Evolutionary conservation across 225 moss, liverwort and hornwort species (phyloP).

Genomic region (Pseudoscleropodium purum): DNA sequence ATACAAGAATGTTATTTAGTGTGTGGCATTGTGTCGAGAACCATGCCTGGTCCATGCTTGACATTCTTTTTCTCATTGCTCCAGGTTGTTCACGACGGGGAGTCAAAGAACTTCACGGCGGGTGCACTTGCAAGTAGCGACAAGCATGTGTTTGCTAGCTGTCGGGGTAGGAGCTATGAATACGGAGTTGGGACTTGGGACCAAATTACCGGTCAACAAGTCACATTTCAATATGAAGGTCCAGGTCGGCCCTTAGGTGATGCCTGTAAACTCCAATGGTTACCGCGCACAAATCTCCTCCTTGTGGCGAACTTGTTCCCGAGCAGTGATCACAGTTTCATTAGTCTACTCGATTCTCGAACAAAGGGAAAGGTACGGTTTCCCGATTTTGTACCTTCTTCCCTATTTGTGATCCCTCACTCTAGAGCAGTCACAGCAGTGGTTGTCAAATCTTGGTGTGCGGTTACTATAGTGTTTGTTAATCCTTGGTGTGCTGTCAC

Average conservation of each 20-base stretch:
- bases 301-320: constrained; percentile 58
- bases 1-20: neutral
- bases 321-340: constrained; percentile 54
- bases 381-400: neutral
- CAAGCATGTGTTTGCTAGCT: constrained; percentile 45
- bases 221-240: constrained; percentile 49
- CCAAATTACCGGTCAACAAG: constrained; percentile 54
- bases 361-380: constrained; percentile 40
- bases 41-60: neutral
- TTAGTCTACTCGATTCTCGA: constrained; percentile 48
- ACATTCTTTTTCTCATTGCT: neutral
- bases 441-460: neutral
- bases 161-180: constrained; percentile 56
- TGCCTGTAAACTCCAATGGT: constrained; percentile 62
- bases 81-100: constrained; percentile 56
- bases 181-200: constrained; percentile 64
- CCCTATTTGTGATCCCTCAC: neutral
- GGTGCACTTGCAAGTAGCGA: constrained; percentile 56
- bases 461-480: neutral
- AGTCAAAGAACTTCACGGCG: constrained; percentile 55
- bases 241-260: constrained; percentile 49
- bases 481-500: neutral
- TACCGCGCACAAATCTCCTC: constrained; percentile 46
- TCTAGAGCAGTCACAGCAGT: neutral
- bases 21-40: neutral